Percentiles rank a stretch among this genome's conserved stretches.
Evolutionary conservation across 768 basidiomycete species (phyloP).

Genomic region (Psilocybe azurescens): DNA sequence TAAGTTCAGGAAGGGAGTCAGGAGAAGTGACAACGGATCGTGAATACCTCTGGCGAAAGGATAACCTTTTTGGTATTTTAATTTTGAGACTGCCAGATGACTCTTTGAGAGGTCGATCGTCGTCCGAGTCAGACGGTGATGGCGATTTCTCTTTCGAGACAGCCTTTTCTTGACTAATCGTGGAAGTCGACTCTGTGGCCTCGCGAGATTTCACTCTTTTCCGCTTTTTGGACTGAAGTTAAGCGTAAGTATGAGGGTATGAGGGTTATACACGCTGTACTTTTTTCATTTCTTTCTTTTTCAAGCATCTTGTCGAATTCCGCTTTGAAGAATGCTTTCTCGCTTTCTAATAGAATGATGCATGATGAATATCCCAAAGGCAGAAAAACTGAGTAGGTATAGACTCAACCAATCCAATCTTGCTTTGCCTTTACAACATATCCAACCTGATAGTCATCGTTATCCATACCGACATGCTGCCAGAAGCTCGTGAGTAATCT

Average conservation of each 20-base stretch:
- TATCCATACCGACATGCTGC: conserved; percentile 60
- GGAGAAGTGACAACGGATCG: too few relatives aligned
- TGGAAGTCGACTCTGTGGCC: neutral
- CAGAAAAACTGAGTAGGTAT: conserved; percentile 5
- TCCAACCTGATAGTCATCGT: conserved; percentile 58
- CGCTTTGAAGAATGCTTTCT: neutral
- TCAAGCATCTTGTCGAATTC: neutral
- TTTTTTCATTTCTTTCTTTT: conserved; percentile 3
- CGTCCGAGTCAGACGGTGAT: neutral
- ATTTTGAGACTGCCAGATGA: neutral
- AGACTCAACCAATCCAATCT: conserved; percentile 63
- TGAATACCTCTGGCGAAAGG: neutral
- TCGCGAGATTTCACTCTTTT: neutral
- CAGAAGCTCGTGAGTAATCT: conserved; percentile 70
- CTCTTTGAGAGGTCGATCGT: neutral
- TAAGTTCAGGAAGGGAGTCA: neutral
- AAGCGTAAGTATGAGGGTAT: neutral
- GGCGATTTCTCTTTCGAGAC: neutral
- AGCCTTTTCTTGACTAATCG: neutral
- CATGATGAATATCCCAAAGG: neutral
- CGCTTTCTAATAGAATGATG: conserved; percentile 15
- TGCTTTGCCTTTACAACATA: conserved; percentile 45
- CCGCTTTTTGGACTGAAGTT: neutral
- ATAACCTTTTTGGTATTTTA: neutral
- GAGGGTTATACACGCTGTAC: neutral